phyloP scores from a whole-genome alignment of 495 filamentous ascomycete genomes.

The Penicillium coffeae region DNA sequence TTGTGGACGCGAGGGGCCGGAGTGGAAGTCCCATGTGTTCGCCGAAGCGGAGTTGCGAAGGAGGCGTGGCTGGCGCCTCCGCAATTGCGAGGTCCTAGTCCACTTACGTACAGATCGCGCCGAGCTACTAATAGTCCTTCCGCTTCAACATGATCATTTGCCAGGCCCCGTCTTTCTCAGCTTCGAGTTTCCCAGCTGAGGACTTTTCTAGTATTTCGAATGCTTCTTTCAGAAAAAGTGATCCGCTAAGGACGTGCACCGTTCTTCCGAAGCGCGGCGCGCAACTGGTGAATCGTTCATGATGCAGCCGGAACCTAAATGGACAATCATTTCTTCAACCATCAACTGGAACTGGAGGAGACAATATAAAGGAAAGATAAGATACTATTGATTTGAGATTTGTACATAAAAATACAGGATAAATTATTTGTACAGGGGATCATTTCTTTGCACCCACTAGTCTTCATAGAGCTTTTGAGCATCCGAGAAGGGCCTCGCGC shows the following conservation, averaged over 20 bases:
- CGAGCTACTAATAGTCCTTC: background rate
- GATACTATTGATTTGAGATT: background rate
- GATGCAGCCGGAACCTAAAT: no score
- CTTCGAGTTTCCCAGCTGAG: no score
- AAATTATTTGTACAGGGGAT: background rate
- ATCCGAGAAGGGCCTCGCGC: constrained; percentile 21
- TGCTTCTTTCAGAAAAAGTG: background rate
- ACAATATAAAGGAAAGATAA: background rate
- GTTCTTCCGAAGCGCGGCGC: background rate
- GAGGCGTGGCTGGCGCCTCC: constrained; percentile 13
- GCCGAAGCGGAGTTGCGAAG: constrained; percentile 14
- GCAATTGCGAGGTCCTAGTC: constrained; percentile 6
- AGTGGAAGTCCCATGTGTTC: constrained; percentile 8
- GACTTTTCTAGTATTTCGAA: background rate
- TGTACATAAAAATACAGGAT: background rate
- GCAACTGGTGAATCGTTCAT: background rate
- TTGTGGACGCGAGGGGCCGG: constrained; percentile 12
- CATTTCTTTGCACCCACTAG: constrained; percentile 1
- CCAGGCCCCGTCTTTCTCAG: no score
- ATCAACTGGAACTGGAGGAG: background rate
- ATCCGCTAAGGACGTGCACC: background rate
- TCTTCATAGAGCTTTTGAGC: constrained; percentile 26
- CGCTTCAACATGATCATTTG: no score
- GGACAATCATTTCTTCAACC: no score
- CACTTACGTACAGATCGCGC: background rate